A percentile compares a stretch with the other conserved stretches of the same genome.
phyloP scores from a whole-genome alignment of 169 alveolate genomes.

The Plasmodium cynomolgi region DNA sequence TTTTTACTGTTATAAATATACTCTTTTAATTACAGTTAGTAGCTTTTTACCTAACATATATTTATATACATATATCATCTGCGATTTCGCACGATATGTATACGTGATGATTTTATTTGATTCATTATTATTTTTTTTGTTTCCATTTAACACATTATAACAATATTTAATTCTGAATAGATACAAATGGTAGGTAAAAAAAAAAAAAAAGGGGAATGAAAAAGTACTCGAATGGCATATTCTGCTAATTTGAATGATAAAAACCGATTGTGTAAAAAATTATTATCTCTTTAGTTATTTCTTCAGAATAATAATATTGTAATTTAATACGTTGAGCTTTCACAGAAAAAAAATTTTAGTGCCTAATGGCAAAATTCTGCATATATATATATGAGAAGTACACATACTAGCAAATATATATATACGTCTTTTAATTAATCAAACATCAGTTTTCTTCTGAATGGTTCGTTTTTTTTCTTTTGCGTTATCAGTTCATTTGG shows the following conservation, averaged over 20 bases:
- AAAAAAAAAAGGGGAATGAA: neutral
- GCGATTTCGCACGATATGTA: slow-evolving; percentile 7
- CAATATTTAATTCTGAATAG: slow-evolving; percentile 2
- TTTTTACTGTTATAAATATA: neutral
- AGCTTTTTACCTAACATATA: neutral
- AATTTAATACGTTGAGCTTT: neutral
- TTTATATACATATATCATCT: neutral
- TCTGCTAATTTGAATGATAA: neutral
- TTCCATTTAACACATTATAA: neutral
- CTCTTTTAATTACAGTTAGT: neutral
- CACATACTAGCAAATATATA: neutral
- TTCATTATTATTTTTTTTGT: neutral
- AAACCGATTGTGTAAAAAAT: neutral
- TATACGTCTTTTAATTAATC: neutral
- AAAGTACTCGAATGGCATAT: neutral
- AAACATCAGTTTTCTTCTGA: neutral
- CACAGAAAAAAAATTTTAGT: neutral
- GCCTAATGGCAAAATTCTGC: slow-evolving; percentile 12
- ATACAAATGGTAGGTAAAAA: neutral
- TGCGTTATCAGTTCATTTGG: neutral
- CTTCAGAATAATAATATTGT: neutral
- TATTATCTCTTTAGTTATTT: neutral
- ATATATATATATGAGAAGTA: neutral
- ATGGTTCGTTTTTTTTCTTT: neutral
- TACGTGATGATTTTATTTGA: neutral